Conservation (phyloP, 1,284 basidiomycete species). For the Lentinula novae-zelandiae region DNA sequence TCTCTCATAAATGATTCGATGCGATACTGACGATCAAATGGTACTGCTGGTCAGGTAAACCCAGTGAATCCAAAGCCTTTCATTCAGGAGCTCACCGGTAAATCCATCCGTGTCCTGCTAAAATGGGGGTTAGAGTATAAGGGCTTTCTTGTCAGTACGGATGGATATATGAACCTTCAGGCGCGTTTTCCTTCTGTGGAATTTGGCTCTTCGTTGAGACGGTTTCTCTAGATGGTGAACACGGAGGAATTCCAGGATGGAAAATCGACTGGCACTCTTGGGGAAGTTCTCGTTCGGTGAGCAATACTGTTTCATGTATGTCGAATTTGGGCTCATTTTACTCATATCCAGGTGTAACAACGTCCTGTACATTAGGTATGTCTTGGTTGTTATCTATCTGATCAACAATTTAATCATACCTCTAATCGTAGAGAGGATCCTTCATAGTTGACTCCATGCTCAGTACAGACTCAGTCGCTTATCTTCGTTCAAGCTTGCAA, state of each 20-base stretch:
- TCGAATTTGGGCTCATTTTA: slow-evolving; percentile 1
- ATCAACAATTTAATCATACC: slow-evolving; percentile 25
- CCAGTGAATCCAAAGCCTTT: slow-evolving; percentile 99
- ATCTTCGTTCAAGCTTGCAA: too few species aligned
- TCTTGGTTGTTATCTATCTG: slow-evolving; percentile 37
- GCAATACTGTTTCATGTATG: slow-evolving; percentile 24
- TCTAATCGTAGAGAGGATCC: slow-evolving; percentile 65
- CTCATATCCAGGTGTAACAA: slow-evolving; percentile 69
- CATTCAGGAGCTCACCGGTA: slow-evolving; percentile 96
- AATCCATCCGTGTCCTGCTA: slow-evolving; percentile 90
- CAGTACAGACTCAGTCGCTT: too few species aligned
- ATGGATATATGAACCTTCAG: slow-evolving; percentile 99
- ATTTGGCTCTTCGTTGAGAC: neutral
- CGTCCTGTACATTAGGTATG: slow-evolving; percentile 81
- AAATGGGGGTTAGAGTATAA: slow-evolving; percentile 99
- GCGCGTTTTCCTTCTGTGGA: slow-evolving; percentile 38
- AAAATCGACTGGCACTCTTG: slow-evolving; percentile 91
- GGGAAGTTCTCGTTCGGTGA: slow-evolving; percentile 97
- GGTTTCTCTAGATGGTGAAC: slow-evolving; percentile 76
- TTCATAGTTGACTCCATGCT: too few species aligned
- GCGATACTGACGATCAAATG: neutral
- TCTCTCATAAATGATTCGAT: slow-evolving; percentile 12
- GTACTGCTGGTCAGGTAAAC: slow-evolving; percentile 53
- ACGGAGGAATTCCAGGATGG: slow-evolving; percentile 98
- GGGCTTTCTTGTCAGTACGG: slow-evolving; percentile 97